A percentile compares a stretch with the other conserved stretches of the same genome.
Evolutionary conservation across 2,329 filamentous ascomycete species (phyloP).

Genomic region (Arthrinium phaeospermum): DNA sequence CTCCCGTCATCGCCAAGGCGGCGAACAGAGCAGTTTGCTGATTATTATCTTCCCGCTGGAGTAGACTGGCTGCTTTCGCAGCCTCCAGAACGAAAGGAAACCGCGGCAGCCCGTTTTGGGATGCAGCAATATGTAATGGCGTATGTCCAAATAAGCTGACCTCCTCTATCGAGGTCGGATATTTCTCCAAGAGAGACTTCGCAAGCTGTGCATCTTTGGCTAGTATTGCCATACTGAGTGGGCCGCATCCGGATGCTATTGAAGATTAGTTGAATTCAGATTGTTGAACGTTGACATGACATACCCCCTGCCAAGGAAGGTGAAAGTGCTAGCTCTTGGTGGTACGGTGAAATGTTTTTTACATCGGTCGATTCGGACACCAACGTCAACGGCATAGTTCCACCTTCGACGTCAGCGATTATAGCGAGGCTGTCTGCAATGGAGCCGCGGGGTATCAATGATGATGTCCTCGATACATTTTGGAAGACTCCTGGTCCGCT

Average conservation of each 20-base stretch:
- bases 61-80: neutral
- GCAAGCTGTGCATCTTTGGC: neutral
- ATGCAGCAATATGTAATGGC: neutral
- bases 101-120: neutral
- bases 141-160: neutral
- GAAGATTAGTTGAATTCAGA: neutral
- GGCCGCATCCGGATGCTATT: neutral
- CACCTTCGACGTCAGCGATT: neutral
- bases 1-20: neutral
- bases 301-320: neutral
- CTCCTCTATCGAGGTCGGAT: neutral
- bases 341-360: fast-evolving
- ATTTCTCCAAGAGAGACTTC: neutral
- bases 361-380: neutral
- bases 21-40: neutral
- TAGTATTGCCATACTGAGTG: neutral
- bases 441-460: neutral
- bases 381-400: neutral
- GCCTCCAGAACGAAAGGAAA: neutral
- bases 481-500: neutral
- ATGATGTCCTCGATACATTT: too few relatives aligned
- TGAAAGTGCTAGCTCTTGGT: neutral
- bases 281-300: neutral
- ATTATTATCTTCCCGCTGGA: neutral
- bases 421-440: neutral